Base-by-base conservation (phyloP, 345 rosid species). In the Geranium brycei region DNA sequence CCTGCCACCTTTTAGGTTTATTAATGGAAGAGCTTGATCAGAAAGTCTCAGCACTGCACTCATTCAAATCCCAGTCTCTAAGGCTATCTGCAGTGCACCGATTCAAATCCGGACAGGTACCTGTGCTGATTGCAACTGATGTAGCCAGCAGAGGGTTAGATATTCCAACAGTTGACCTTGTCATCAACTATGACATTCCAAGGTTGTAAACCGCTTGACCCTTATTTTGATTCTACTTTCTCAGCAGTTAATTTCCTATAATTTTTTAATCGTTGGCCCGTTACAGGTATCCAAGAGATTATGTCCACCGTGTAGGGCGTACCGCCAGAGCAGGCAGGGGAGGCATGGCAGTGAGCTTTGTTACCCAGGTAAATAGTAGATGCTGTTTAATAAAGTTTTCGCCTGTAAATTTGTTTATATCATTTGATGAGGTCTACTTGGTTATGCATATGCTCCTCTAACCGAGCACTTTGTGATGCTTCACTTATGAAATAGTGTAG, bases 291-390 rank as follows among this genome's bases (percentile, higher is more conserved):
- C 84, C 96, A 4, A 85, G 88, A 69, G 99, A 93, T 76, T 93
- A 93, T 72, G 91, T 86, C 59, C 99, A 93, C 79, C 97, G 95
- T 72, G 99, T 90, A 16, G 96, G 99, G 35, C 95, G 97, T 79
- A 93, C 99, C 40, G 97, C 99, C 63, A 86, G 97, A 78, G 99
- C 99, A 71, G 96, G 99, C 64, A 80, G 97, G 81, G 91, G 83
- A 72, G 97, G 99, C 23, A 70, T 86, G 72, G 91, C 99, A 65
- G 68, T 90, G 59, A 93, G 95, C 80, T 79, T 93, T 66, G 69
- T 88, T 67, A 79, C 95, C 13, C 79, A 87, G 92, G 98, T 89
- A 78, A 71, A 66, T 68, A 28, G 18, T 30, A 56, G 64, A 38
- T 40, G 17, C 16, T 58, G 59, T 31, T 19, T 58, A 64, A 40